Conservation (phyloP, 176 grass and related monocot species). For the Ananas comosus region DNA sequence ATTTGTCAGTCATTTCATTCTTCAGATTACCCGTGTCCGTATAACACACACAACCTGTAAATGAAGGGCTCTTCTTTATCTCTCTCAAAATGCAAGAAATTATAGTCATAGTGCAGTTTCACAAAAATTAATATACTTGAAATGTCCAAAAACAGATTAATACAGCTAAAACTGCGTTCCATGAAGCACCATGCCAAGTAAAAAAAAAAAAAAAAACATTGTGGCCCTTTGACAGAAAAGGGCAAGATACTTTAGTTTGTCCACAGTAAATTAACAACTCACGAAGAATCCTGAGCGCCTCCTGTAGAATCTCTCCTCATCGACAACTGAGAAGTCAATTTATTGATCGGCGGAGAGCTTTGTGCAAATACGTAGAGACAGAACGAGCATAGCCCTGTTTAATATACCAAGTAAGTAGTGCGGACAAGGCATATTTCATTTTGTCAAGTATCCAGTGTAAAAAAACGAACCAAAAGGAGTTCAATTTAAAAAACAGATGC, state of each 20-base stretch:
- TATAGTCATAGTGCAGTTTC: too few relatives aligned
- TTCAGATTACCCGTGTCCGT: too few relatives aligned
- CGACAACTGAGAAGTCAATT: constrained; percentile 29
- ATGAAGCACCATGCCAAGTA: too few relatives aligned
- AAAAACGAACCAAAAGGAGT: constrained; percentile 6
- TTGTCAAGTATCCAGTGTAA: background rate
- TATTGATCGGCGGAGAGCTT: constrained; percentile 48
- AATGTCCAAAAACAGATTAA: too few relatives aligned
- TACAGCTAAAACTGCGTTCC: too few relatives aligned
- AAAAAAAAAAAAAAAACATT: too few relatives aligned
- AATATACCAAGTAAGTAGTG: constrained; percentile 3
- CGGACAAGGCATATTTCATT: background rate
- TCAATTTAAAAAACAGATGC: background rate
- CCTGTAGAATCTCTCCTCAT: constrained; percentile 45
- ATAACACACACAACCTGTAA: too few relatives aligned
- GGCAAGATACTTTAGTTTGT: background rate
- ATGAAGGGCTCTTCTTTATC: too few relatives aligned
- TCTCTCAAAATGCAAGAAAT: too few relatives aligned
- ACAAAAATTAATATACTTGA: too few relatives aligned
- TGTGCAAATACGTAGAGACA: constrained; percentile 72
- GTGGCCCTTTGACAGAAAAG: background rate
- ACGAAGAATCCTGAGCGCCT: constrained; percentile 31
- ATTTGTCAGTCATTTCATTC: too few relatives aligned
- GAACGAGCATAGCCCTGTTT: constrained; percentile 57
- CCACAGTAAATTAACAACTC: constrained; percentile 12